Evolutionary conservation across 2,329 filamentous ascomycete species (phyloP), one percentile per base, ranked within the genome.

Genomic region (Cyphellophora europaea): DNA sequence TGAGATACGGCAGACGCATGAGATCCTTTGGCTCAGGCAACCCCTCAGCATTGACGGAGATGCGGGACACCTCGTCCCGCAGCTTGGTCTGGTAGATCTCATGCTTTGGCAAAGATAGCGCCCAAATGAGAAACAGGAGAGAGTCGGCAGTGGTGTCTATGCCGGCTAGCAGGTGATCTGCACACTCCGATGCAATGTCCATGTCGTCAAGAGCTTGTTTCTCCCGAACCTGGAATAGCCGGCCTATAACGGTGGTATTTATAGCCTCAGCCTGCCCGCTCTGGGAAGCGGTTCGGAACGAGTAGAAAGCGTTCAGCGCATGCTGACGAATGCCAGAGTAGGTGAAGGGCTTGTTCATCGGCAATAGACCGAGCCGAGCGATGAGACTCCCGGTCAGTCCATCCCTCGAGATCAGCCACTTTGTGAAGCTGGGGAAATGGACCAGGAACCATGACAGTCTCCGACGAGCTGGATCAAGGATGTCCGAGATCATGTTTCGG

Each of bases 81-180:
- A 74, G 51, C n/a, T 53, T 59, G 1, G 61, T 43, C 45, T 74
- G 69, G 18, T 58, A 61, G 10, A 41, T 36, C 6, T 49, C 35
- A 32, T 68, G 58, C 19, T 59, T 52, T 0, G 63, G 64, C 2
- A 58, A 53, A 0, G 69, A 71, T 2, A 73, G 55, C 0, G 61
- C 54, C 65, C 66, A 71, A 19, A 71, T 53, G 1, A 66, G 50
- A 43, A 69, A 72, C 61, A 70, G 68, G 4, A 69, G 43, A 0
- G 66, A 66, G 35, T 72, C 66, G 27, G 62, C 63, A 3, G 67
- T 71, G 3, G 68, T 72, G 40, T 72, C 66, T 11, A 71, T 69
- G 1, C 67, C 68, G 1, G 68, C 68, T 0, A 69, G 56, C 4
- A 73, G 56, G 40, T 72, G 69, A 37, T 73, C 69, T 2, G 68